These are phyloP conservation scores for Penium margaritaceum DNA, from an alignment of 139 green algal species.

Conservation along the genomic window DNA sequence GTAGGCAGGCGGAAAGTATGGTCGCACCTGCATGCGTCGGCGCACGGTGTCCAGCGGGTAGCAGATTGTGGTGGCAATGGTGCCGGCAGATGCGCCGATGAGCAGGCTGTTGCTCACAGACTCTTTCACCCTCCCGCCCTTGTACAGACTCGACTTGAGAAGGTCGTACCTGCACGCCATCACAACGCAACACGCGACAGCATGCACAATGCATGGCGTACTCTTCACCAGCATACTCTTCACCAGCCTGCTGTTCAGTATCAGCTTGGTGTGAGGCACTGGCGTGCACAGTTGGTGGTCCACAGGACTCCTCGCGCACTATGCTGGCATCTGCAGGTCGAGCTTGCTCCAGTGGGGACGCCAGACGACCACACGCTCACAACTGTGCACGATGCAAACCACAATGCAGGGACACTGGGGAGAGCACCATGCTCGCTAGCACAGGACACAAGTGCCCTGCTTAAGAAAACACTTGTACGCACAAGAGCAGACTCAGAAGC, in stretches of 20 bases:
- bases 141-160: conserved; percentile 14
- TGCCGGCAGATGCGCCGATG: conserved; percentile 54
- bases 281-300: too few relatives aligned
- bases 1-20: not conserved
- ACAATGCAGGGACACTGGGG: not conserved
- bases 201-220: not conserved
- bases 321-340: too few relatives aligned
- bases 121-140: not conserved
- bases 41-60: conserved; percentile 35
- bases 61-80: conserved; percentile 28
- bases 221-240: not conserved
- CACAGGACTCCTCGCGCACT: too few relatives aligned
- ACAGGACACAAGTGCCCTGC: not conserved
- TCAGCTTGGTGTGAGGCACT: too few relatives aligned
- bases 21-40: conserved; percentile 24
- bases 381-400: not conserved
- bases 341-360: too few relatives aligned
- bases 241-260: not conserved
- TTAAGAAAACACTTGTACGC: not conserved
- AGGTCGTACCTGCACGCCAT: conserved; percentile 6
- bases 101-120: conserved; percentile 56
- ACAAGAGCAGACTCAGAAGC: not conserved
- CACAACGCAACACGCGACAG: not conserved
- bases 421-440: not conserved
- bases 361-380: too few relatives aligned